Base-by-base conservation (phyloP, 2,329 filamentous ascomycete species). In the Hymenoscyphus salicellus region DNA sequence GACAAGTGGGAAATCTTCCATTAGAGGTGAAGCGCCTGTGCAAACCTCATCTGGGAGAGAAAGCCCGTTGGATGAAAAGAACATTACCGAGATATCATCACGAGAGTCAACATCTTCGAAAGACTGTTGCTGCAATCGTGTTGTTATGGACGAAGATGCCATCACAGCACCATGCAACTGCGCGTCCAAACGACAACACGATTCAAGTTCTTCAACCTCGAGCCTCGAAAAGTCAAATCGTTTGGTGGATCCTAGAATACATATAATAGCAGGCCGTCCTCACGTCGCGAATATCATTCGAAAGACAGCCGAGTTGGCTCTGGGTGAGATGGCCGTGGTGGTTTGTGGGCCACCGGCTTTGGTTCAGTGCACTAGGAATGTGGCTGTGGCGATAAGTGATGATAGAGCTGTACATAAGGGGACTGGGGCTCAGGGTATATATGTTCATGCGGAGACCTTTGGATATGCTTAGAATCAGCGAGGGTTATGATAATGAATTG, bases 391-490 rank as follows among this genome's bases (percentile, higher is more conserved):
- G 8, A 69, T 89, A 52, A 86, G 84, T 68, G 86, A 90, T 73
- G 87, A 89, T 74, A 78, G 87, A 33, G 87, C 85, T 3, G 85
- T 89, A 33, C 85, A 88, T 71, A 88, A 88, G 73, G 85, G 86
- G 6, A 87, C 85, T 0, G 86, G 84, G 0, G 86, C 86, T 0
- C 85, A 88, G 72, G 86, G 86, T 0, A 87, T 88, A 30, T 82
- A 84, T 72, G 70, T 88, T 63, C 82, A 86, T 71, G 83, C 83
- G 0, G 86, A 88, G 68, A 84, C 87, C 70, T 88, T 87, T 74
- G 80, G 79, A 14, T 84, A 63, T 60, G 62, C 62, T n/a, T 63
- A 57, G 41, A 52, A 10, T 46, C 7, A 46, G 17, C 41, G 41
- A 23, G 5, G 41, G 41, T 46, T 20, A 46, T 46, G 8, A 46